A percentile compares a stretch with the other conserved stretches of the same genome.
phyloP scores from a whole-genome alignment of 495 filamentous ascomycete genomes.

The Neurospora sublineolata region DNA sequence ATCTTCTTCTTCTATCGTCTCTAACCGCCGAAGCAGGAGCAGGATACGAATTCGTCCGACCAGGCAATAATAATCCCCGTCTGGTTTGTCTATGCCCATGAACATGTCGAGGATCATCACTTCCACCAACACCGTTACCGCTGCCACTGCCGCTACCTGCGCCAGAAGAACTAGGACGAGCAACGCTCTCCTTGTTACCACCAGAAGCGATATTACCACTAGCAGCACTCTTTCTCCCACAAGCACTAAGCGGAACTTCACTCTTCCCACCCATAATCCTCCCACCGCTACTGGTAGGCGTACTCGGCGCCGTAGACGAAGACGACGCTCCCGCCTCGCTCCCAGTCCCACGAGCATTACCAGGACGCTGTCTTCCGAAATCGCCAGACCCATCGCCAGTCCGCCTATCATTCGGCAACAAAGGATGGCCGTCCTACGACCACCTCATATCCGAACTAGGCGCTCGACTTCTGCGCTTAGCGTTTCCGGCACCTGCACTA shows the following conservation, averaged over 20 bases:
- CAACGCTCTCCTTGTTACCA: neutral
- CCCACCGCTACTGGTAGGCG: neutral
- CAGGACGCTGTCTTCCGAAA: neutral
- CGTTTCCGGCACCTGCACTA: constrained; percentile 7
- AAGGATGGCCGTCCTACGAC: constrained; percentile 15
- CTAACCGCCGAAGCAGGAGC: neutral
- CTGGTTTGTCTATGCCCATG: neutral
- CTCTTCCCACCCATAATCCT: neutral
- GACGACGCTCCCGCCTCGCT: neutral
- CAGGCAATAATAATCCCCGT: neutral
- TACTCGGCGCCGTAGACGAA: neutral
- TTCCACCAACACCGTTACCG: neutral
- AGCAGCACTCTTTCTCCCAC: neutral
- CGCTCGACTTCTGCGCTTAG: constrained; percentile 12
- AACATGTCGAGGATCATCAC: neutral
- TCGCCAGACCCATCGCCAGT: neutral
- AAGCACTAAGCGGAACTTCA: neutral
- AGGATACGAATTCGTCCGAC: neutral
- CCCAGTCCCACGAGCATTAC: neutral
- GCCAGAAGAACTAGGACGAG: neutral
- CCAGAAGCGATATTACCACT: neutral
- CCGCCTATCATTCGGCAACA: neutral
- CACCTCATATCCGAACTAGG: constrained; percentile 22
- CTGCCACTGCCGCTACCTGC: neutral
- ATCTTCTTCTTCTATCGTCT: neutral